Evolutionary conservation across 2,329 filamentous ascomycete species (phyloP), one percentile per base, ranked within the genome.

Genomic region (Aureobasidium sp.): DNA sequence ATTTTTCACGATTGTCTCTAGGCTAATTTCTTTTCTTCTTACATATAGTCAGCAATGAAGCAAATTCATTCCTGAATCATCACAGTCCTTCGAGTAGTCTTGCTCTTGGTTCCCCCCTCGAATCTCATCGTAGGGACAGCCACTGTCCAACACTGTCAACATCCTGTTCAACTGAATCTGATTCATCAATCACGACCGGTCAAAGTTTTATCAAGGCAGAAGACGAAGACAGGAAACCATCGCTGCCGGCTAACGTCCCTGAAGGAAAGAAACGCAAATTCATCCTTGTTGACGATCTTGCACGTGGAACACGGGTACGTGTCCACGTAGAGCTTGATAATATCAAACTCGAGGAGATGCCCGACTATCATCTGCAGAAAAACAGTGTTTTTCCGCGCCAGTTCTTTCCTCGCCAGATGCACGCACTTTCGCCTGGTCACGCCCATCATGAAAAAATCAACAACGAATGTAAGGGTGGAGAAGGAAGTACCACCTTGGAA

Each of bases 191-290:
- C 22, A 25, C 44, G 4, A 34, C 41, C 14, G 31, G 15, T 14
- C 36, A 41, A 6, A 74, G 70, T 49, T 72, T 71, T 63, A 64
- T 73, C 34, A 76, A 77, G 66, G 31, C 37, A 22, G 79, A 82
- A 63, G 79, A 81, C 65, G 80, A 87, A 69, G 82, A 84, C 64
- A 72, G 73, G 78, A 87, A 80, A 58, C 83, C 86, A 17, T 85
- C 86, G 53, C 84, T 97, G 48, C 97, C 97, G 74, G 90, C 91
- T 53, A 88, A 94, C 67, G 83, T 96, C 58, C 91, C 92, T 1
- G 91, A 94, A 70, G 87, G 88, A 58, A 96, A 96, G 78, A 90
- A 91, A 71, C 88, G 93, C 72, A 97, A 97, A 76, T 97, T 97
- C 75, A 96, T 97, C 68, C 84, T 97, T 11, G 91, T 97, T 31